phyloP scores from a whole-genome alignment of 73 alveolate genomes.

The Effrenium voratum region DNA sequence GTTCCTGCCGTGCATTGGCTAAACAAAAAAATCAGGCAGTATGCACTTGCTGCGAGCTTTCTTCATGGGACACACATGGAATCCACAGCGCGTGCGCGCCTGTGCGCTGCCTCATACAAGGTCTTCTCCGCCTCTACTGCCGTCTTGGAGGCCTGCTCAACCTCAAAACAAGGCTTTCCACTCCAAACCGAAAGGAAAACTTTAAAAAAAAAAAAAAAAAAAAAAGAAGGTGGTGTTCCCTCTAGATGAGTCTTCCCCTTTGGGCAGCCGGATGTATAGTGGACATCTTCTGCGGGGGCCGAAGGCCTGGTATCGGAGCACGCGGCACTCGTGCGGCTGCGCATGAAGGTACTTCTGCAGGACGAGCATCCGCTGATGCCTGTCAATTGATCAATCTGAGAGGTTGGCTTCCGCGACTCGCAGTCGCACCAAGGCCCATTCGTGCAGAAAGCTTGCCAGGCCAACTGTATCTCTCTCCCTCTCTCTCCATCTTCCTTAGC shows the following conservation, averaged over 20 bases:
- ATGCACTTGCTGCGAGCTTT: background rate
- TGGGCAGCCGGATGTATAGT: background rate
- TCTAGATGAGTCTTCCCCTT: background rate
- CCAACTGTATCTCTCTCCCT: background rate
- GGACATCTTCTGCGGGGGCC: background rate
- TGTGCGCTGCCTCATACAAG: conserved; percentile 49
- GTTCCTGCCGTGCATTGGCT: conserved; percentile 21
- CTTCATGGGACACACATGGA: background rate
- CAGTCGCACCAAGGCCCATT: no score
- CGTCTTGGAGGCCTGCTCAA: conserved; percentile 45
- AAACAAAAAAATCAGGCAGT: background rate
- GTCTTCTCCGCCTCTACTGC: conserved; percentile 85
- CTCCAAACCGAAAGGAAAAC: background rate
- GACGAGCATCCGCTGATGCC: conserved; percentile 60
- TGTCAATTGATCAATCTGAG: no score
- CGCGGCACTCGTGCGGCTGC: conserved; percentile 63
- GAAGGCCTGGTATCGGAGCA: conserved; percentile 56
- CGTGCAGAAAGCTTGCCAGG: no score
- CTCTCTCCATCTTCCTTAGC: background rate
- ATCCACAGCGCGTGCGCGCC: background rate
- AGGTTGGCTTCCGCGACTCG: no score
- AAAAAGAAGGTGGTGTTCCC: background rate
- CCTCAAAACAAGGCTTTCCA: background rate
- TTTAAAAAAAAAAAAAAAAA: no score
- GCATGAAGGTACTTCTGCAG: conserved; percentile 59